Conservation (phyloP, 768 basidiomycete genomes). For the Tricholoma saponaceum region DNA sequence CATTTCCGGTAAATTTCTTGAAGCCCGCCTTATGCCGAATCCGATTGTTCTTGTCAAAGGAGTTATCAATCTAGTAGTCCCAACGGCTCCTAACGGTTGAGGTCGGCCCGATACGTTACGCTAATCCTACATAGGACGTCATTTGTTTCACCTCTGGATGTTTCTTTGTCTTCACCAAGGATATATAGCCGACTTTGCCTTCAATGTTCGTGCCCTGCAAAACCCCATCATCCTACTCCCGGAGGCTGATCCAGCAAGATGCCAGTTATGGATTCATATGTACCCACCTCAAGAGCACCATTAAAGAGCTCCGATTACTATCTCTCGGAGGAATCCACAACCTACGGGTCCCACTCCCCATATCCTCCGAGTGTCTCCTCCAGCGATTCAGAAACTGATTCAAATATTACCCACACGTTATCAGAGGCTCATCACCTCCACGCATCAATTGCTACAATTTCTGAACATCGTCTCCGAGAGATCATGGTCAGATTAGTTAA, state of each 20-base stretch:
- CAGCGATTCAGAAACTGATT: conserved; percentile 5
- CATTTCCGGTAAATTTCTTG: conserved; percentile 5
- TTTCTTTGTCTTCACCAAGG: not conserved
- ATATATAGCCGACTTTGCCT: not conserved
- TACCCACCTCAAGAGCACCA: not conserved
- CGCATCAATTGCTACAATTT: conserved; percentile 31
- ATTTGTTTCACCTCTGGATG: not conserved
- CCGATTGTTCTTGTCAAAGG: conserved; percentile 6
- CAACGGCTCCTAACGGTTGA: not conserved
- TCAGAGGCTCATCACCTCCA: conserved; percentile 20
- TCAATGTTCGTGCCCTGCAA: not conserved
- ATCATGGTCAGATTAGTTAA: conserved; percentile 35
- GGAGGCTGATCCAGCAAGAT: not conserved
- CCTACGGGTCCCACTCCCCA: not conserved
- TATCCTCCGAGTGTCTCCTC: not conserved
- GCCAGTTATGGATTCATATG: not conserved
- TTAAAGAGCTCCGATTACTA: not conserved
- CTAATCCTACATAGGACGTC: not conserved
- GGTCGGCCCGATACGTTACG: not conserved
- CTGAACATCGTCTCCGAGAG: conserved; percentile 35
- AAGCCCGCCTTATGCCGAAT: not conserved
- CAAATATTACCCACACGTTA: conserved; percentile 2
- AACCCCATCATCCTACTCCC: conserved; percentile 10
- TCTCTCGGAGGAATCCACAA: conserved; percentile 1
- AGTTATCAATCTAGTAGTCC: not conserved